A percentile compares a stretch with the other conserved stretches of the same genome.
These are phyloP conservation scores for Chlorella sp. DNA, from an alignment of 139 green algal genomes.

Conservation along the genomic window DNA sequence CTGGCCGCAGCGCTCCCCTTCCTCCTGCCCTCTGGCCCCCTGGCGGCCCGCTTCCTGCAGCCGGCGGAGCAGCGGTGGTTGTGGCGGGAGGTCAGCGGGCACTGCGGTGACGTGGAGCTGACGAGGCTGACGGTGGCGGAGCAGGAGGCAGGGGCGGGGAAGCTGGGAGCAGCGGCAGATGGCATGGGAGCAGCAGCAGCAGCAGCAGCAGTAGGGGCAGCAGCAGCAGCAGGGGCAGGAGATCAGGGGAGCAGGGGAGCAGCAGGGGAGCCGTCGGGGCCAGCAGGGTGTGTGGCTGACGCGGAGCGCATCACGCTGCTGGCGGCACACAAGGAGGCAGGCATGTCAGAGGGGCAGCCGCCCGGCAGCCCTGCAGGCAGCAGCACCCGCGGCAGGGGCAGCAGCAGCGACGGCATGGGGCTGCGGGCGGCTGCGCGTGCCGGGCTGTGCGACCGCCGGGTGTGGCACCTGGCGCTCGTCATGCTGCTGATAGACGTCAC, in stretches of 20 bases:
- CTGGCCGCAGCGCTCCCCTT: conserved; percentile 12
- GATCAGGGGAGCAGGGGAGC: no score
- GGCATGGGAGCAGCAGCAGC: neutral
- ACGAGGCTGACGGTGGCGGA: neutral
- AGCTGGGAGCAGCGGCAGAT: neutral
- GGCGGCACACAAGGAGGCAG: neutral
- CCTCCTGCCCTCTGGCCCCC: conserved; percentile 22
- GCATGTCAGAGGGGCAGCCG: neutral
- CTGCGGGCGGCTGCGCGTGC: neutral
- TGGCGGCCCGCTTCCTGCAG: conserved; percentile 2
- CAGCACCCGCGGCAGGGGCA: neutral
- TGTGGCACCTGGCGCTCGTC: conserved; percentile 20
- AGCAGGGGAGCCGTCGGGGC: neutral
- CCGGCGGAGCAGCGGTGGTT: conserved; percentile 22
- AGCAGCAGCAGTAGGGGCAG: neutral
- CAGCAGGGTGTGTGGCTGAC: neutral
- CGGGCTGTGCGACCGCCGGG: conserved; percentile 7
- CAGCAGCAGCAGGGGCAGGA: neutral
- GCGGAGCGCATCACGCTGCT: neutral
- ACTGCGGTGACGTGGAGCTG: neutral
- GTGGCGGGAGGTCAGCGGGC: neutral
- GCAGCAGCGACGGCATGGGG: neutral
- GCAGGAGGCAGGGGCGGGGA: neutral
- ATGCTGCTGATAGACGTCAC: conserved; percentile 13
- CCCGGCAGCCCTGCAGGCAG: neutral